Evolutionary conservation across 352 stramenopile genomes (phyloP).

Genomic region (Pythium apleroticum): DNA sequence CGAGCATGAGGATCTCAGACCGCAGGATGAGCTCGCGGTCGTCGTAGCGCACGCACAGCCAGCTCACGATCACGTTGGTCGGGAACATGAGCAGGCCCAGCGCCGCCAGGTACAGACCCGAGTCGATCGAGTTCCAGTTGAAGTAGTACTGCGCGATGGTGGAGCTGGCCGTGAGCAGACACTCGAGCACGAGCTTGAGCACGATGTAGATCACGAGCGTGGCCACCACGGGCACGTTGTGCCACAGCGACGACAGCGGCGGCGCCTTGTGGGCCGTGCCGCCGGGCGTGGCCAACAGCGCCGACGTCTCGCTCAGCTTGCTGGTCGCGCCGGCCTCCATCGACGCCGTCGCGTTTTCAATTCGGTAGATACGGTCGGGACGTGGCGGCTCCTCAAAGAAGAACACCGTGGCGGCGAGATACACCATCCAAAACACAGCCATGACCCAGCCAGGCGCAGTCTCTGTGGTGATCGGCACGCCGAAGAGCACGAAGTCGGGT

Average conservation of each 20-base stretch:
- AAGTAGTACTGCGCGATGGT: conserved; percentile 91
- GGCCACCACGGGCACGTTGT: conserved; percentile 74
- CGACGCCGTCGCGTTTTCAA: conserved; percentile 39
- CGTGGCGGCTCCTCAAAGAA: conserved; percentile 72
- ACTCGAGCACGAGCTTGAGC: conserved; percentile 92
- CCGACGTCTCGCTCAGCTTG: conserved; percentile 40
- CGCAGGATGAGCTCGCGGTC: conserved; percentile 91
- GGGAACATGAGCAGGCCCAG: conserved; percentile 92
- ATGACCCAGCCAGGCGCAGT: conserved; percentile 92
- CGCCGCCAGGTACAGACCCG: conserved; percentile 86
- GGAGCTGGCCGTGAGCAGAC: conserved; percentile 81
- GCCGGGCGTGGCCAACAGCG: conserved; percentile 33
- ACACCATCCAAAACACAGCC: conserved; percentile 69
- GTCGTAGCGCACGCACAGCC: conserved; percentile 88
- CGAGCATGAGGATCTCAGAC: conserved; percentile 84
- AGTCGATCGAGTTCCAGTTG: conserved; percentile 80
- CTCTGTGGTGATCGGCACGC: conserved; percentile 80
- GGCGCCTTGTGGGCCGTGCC: conserved; percentile 19
- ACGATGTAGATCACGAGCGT: conserved; percentile 90
- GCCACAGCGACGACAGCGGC: conserved; percentile 61
- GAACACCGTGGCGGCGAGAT: conserved; percentile 52
- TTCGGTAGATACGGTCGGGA: conserved; percentile 42
- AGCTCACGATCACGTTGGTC: conserved; percentile 89
- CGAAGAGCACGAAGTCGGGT: conserved; percentile 59
- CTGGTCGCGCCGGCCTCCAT: conserved; percentile 31